phyloP scores from a whole-genome alignment of 768 basidiomycete genomes.

The Dendrothele bispora region DNA sequence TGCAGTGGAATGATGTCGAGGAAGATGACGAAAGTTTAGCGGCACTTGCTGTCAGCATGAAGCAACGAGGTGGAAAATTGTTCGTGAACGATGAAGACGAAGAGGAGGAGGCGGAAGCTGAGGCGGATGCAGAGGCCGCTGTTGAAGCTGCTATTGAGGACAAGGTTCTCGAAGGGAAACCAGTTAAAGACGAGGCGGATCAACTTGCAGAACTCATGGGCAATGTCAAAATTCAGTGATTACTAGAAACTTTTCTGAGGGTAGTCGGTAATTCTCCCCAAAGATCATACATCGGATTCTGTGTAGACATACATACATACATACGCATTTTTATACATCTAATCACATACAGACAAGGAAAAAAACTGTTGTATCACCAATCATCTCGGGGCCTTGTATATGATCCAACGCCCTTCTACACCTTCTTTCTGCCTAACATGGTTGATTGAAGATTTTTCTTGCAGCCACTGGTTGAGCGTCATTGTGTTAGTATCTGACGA shows the following conservation, averaged over 20 bases:
- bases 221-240: constrained; percentile 54
- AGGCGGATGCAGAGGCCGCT: constrained; percentile 30
- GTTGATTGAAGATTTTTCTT: constrained; percentile 37
- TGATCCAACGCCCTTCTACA: constrained; percentile 55
- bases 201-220: constrained; percentile 65
- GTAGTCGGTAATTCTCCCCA: not conserved
- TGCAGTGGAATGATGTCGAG: constrained; percentile 90
- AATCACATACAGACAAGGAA: too few relatives aligned
- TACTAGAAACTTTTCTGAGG: not conserved
- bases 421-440: constrained; percentile 60
- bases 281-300: not conserved
- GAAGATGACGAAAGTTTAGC: constrained; percentile 69
- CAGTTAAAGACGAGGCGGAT: constrained; percentile 39
- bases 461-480: constrained; percentile 56
- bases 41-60: constrained; percentile 52
- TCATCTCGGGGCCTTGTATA: constrained; percentile 20
- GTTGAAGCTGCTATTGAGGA: constrained; percentile 25
- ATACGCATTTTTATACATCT: not conserved
- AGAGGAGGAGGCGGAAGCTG: constrained; percentile 67
- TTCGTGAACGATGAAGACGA: constrained; percentile 80
- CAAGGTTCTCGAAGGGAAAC: constrained; percentile 24
- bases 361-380: too few relatives aligned
- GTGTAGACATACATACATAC: not conserved
- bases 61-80: constrained; percentile 66
- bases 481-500: constrained; percentile 25